Base-by-base conservation (phyloP, 495 filamentous ascomycete genomes). In the Ascobolus immersus region DNA sequence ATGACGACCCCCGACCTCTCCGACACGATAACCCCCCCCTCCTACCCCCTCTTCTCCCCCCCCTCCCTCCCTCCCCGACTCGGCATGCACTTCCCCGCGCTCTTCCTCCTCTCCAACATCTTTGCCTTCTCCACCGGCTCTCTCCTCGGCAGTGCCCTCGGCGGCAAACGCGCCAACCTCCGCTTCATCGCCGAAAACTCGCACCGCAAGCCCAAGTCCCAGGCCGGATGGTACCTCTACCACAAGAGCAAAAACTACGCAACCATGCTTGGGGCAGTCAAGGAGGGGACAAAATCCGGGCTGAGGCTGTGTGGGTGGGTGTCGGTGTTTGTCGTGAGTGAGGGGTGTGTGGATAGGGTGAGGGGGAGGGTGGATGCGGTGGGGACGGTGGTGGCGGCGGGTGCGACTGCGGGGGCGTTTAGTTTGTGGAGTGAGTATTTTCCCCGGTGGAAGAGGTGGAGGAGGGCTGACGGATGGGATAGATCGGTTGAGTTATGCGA, bases 211-310 rank as follows among this genome's bases (percentile, higher is more conserved):
- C 86, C 86, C 14, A 68, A 57, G 4, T 65, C 66, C n/a, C 66
- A 72, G 15, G 65, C 65, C 5, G 86, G 79, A 19, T 96, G 86
- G 86, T 96, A 79, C 49, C 66, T 93, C 18, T 96, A 96, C 50
- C 89, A 94, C 54, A 93, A 92, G 54, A 77, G 67, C 44, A 94
- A 94, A 55, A 93, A 92, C 50, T 93, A 94, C 55, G 65, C 76
- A 36, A 55, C 71, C 4, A 63, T 72, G 31, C 61, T 71, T 8
- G 77, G 75, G 2, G 86, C 72, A 0, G 52, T 82, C 9, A 65
- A 63, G 40, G 77, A 81, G 47, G 89, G 78, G 0, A 34, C 76
- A 25, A 71, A 65, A 44, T 72, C 80, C 64, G 84, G 75, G 4
- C 47, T 52, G n/a, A 73, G 64, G 44, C 49, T 90, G 10, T 62